Conservation (phyloP, 2,329 filamentous ascomycete species). For the Phialophora chinensis region DNA sequence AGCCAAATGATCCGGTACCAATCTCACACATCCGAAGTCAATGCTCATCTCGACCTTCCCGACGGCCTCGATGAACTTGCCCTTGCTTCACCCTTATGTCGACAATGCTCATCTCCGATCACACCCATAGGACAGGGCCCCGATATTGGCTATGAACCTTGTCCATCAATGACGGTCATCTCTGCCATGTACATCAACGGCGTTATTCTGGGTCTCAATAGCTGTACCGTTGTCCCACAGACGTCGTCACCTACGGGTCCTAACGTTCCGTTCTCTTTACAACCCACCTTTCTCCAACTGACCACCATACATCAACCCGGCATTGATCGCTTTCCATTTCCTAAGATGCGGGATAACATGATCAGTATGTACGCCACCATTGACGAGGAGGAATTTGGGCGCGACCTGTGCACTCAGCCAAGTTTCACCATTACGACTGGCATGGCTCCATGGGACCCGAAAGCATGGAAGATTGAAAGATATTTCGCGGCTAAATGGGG, state of each 20-base stretch:
- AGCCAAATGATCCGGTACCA: not conserved
- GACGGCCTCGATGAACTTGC: not conserved
- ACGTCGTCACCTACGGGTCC: constrained; percentile 39
- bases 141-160: constrained; percentile 1
- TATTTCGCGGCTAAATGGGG: constrained; percentile 48
- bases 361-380: constrained; percentile 42
- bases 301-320: constrained; percentile 46
- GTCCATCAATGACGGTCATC: constrained; percentile 3
- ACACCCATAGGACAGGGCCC: not conserved
- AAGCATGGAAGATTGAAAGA: constrained; percentile 45
- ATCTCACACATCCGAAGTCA: not conserved
- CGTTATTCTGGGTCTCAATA: constrained; percentile 40
- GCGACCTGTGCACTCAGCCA: constrained; percentile 44
- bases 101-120: not conserved
- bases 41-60: not conserved
- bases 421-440: constrained; percentile 45
- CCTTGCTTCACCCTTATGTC: not conserved
- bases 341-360: constrained; percentile 47
- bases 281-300: constrained; percentile 46
- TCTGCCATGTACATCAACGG: constrained; percentile 45
- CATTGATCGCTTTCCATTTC: constrained; percentile 51
- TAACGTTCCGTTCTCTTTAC: constrained; percentile 41
- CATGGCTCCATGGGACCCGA: constrained; percentile 43
- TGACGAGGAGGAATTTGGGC: constrained; percentile 48
- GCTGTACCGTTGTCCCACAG: constrained; percentile 33